Conservation (phyloP, 768 basidiomycete genomes). For the Galerina marginata region DNA sequence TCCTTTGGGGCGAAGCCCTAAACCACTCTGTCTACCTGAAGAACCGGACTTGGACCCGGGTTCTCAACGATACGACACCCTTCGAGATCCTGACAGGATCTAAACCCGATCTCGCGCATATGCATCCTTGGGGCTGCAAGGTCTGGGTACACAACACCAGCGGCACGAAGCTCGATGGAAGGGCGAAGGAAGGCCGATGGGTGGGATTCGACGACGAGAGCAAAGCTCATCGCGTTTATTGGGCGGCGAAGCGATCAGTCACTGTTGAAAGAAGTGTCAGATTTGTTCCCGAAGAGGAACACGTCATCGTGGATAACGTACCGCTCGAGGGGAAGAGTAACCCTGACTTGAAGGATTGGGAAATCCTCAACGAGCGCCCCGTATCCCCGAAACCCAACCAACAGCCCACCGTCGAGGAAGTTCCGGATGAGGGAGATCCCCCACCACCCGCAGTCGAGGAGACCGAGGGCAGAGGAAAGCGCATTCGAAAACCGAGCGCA, state of each 20-base stretch:
- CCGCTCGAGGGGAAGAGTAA: too few relatives aligned
- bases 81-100: slow-evolving; percentile 7
- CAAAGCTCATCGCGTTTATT: slow-evolving; percentile 39
- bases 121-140: slow-evolving; percentile 13
- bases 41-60: slow-evolving; percentile 16
- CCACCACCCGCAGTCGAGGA: background rate
- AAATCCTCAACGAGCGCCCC: background rate
- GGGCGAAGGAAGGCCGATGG: slow-evolving; percentile 33
- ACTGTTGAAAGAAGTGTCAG: slow-evolving; percentile 33
- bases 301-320: background rate
- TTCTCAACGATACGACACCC: slow-evolving; percentile 13
- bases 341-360: too few relatives aligned
- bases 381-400: background rate
- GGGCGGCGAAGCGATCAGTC: slow-evolving; percentile 31
- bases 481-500: background rate
- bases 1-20: slow-evolving; percentile 32
- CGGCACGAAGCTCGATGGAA: slow-evolving; percentile 31
- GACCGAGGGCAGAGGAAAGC: background rate
- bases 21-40: slow-evolving; percentile 13
- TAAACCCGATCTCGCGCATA: slow-evolving; percentile 13
- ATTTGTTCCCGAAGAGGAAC: slow-evolving; percentile 13
- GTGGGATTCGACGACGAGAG: slow-evolving; percentile 41
- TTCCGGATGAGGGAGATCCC: background rate
- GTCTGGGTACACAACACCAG: slow-evolving; percentile 25
- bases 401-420: background rate